Conservation (phyloP, 164 flowering plant genomes). For the Umbellularia californica region DNA sequence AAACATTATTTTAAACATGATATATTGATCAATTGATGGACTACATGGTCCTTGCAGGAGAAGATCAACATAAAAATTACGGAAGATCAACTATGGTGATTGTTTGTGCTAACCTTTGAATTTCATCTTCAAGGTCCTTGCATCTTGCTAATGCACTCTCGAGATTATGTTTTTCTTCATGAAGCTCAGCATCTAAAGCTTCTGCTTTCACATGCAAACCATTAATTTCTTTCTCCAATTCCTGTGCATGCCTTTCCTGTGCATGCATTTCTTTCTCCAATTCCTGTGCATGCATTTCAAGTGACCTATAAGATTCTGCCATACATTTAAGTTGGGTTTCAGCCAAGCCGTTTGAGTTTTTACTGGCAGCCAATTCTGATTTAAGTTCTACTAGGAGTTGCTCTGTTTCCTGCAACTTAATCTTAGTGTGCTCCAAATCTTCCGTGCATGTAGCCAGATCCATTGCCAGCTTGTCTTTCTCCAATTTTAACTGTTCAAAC, state of each 20-base stretch:
- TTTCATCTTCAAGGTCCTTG: constrained; percentile 34
- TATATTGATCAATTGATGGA: background rate
- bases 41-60: too few species aligned
- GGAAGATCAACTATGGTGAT: background rate
- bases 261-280: constrained; percentile 34
- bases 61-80: background rate
- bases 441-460: constrained; percentile 59
- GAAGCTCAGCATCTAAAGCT: constrained; percentile 61
- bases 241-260: constrained; percentile 69
- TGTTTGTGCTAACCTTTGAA: constrained; percentile 57
- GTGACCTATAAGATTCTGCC: constrained; percentile 92
- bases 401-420: constrained; percentile 65
- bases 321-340: constrained; percentile 98
- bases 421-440: constrained; percentile 50
- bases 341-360: constrained; percentile 72
- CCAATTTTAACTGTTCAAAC: constrained; percentile 54
- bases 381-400: constrained; percentile 58
- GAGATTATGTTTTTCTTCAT: constrained; percentile 56
- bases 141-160: constrained; percentile 51
- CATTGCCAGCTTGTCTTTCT: constrained; percentile 51
- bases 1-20: background rate
- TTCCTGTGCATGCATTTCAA: constrained; percentile 69
- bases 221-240: constrained; percentile 61
- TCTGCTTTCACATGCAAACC: constrained; percentile 49
- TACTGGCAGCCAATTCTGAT: constrained; percentile 67